phyloP scores from a whole-genome alignment of 441 rosid species.

The Populus trichocarpa region DNA sequence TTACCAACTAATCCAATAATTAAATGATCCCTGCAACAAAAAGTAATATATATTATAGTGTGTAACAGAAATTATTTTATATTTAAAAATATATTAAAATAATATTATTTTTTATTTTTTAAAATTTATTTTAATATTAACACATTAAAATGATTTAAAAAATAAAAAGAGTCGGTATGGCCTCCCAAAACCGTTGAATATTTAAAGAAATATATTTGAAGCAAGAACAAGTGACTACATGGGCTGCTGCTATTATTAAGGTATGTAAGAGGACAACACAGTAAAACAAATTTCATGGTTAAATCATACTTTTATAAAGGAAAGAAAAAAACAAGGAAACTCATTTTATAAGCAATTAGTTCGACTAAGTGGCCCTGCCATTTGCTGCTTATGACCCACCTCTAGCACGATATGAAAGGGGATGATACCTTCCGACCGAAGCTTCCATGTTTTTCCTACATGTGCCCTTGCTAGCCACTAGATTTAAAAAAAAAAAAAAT shows the following conservation, averaged over 20 bases:
- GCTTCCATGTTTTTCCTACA: background rate
- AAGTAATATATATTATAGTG: too few relatives aligned
- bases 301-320: background rate
- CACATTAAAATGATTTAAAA: too few relatives aligned
- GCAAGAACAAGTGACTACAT: too few relatives aligned
- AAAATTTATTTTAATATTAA: too few relatives aligned
- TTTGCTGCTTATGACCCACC: background rate
- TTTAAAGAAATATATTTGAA: too few relatives aligned
- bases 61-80: too few relatives aligned
- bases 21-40: too few relatives aligned
- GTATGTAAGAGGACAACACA: background rate
- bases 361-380: background rate
- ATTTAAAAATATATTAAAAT: too few relatives aligned
- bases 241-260: background rate
- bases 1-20: background rate
- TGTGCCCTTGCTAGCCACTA: background rate
- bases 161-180: background rate
- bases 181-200: background rate
- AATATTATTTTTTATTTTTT: too few relatives aligned
- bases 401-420: background rate
- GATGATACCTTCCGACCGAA: background rate
- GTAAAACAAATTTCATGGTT: background rate
- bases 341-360: background rate
- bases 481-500: background rate
- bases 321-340: background rate